These are phyloP conservation scores for Mrakia frigida DNA, from an alignment of 768 basidiomycete species.

Conservation along the genomic window DNA sequence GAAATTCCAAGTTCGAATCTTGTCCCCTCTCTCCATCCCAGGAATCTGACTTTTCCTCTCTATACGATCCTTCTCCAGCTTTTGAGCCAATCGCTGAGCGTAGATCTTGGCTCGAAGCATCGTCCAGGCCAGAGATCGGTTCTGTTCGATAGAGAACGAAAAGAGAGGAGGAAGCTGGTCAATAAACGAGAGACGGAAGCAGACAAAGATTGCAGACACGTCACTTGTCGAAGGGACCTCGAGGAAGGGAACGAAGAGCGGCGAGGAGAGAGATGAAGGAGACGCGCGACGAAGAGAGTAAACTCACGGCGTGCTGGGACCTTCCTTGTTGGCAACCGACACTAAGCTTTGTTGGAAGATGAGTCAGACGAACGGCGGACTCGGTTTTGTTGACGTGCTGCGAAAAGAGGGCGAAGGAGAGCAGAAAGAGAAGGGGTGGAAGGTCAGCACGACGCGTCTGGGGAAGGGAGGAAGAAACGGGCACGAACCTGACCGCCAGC, in stretches of 20 bases:
- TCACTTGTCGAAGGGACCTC: not conserved
- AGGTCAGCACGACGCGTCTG: not conserved
- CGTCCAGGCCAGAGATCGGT: conserved; percentile 86
- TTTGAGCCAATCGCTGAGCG: conserved; percentile 66
- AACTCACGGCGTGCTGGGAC: conserved; percentile 79
- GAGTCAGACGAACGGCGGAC: conserved; percentile 90
- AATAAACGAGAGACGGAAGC: not conserved
- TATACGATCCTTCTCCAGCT: conserved; percentile 65
- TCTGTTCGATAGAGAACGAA: conserved; percentile 50
- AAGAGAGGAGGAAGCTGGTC: not conserved
- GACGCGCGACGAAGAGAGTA: not conserved
- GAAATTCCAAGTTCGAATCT: conserved; percentile 93
- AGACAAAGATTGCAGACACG: too few species aligned
- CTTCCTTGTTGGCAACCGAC: conserved; percentile 99
- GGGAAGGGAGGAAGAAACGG: not conserved
- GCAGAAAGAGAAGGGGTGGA: not conserved
- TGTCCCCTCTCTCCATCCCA: conserved; percentile 82
- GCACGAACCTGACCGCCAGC: conserved; percentile 82
- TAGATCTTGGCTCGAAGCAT: conserved; percentile 79
- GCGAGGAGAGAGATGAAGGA: not conserved
- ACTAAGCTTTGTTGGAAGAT: conserved; percentile 83
- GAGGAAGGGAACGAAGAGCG: not conserved
- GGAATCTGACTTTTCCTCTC: conserved; percentile 68
- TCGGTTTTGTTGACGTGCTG: conserved; percentile 99
- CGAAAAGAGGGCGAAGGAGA: not conserved